Evolutionary conservation across 75 land plant genomes (phyloP), one percentile per base, ranked within the genome.

Genomic region (Selaginella moellendorffii): DNA sequence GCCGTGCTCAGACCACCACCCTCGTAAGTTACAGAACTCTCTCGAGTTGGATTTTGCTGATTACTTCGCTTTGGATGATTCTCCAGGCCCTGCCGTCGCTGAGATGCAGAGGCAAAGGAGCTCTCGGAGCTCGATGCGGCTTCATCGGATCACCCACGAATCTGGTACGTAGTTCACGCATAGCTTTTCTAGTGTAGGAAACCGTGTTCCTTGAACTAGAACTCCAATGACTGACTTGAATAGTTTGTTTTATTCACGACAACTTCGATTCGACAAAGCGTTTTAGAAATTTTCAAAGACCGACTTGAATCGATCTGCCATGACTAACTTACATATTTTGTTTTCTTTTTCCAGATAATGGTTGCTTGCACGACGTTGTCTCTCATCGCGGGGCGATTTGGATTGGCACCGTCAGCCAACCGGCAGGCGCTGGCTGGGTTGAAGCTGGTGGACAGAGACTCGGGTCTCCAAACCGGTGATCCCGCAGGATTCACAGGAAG

Each of bases 391-490:
- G 97, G 97, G 26, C 52, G 97, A 52, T 91, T 91, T 69, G 97
- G 97, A 19, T 62, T 91, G 65, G 97, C 97, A 0, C 97, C 97
- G 5, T 91, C 97, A 5, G 88, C 97, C 29, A 91, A 85, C 84
- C 70, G 88, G 74, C 78, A 74, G 70, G 80, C 93, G 0, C 76
- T 85, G 0, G 88, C 93, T 0, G 93, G 93, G 5, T 65, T 91
- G 65, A 87, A 87, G 84, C 82, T 91, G 12, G 85, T 80, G 58
- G 83, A 69, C 52, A 82, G 82, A 67, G 93, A 88, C 51, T 91
- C 97, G 0, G 97, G 97, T 28, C 81, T 91, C 10, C 97, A 91
- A 80, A 91, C 95, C 8, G 88, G 86, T 18, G 97, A 91, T 72
- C 97, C 97, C 0, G 97, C 95, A 2, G 93, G 93, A 0, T 91